Base-by-base conservation (phyloP, 1,284 basidiomycete species). In the Stygiomarasmius scandens region DNA sequence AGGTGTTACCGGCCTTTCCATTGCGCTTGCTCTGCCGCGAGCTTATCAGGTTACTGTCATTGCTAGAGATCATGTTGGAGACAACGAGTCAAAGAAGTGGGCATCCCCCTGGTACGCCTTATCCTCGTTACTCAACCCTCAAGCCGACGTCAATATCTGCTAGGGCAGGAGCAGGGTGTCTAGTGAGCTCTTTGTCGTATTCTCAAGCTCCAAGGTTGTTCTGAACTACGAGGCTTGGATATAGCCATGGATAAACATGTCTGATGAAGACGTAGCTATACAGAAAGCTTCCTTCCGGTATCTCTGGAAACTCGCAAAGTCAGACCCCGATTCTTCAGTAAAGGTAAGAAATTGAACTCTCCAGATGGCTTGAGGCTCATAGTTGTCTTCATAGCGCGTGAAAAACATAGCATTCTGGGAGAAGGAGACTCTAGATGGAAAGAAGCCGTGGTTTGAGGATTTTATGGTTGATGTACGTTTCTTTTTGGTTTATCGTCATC, bases 151-250 rank as follows among this genome's bases (percentile, higher is more conserved):
- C 16, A 10, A 25, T 41, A 14, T 11, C 22, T 22, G 16, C 3
- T 24, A 57, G 55, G 55, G 55, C 55, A 22, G 55, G 55, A 24
- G 55, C 55, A 38, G 49, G 43, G 22, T 57, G 55, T 43, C 50
- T 43, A 23, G 55, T 57, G 29, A 19, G 55, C n/a, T 41, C 38
- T 16, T 41, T 19, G 12, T 11, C 19, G 16, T n/a, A 32, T 32
- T 32, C 29, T 32, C 29, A 12, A 32, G 6, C 29, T 12, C n/a
- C n/a, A n/a, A n/a, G n/a, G n/a, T n/a, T n/a, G n/a, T n/a, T n/a
- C n/a, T n/a, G n/a, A n/a, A n/a, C n/a, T n/a, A n/a, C n/a, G n/a
- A n/a, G n/a, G n/a, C n/a, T 32, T 23, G 1, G 16, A 48, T 5
- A 4, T 27, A 57, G 55, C 55, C 55, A 41, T 50, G 52, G 51